phyloP scores from a whole-genome alignment of 2,329 filamentous ascomycete species.

The Cryoendolithus antarcticus region DNA sequence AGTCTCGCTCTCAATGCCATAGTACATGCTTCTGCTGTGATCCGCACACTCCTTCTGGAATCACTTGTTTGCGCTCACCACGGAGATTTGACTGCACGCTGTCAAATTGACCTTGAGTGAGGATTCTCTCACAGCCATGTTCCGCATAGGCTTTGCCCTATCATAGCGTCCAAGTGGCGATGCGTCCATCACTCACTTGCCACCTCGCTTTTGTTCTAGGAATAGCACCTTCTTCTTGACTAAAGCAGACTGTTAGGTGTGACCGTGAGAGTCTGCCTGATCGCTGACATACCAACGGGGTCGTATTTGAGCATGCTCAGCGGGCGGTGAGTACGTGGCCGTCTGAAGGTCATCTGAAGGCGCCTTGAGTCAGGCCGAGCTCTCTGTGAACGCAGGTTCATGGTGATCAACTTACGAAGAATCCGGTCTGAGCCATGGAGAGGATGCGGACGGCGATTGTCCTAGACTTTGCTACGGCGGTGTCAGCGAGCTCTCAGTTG shows the following conservation, averaged over 20 bases:
- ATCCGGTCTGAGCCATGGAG: constrained; percentile 98
- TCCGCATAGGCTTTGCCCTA: too few relatives aligned
- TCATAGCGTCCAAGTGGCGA: too few relatives aligned
- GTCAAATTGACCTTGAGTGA: too few relatives aligned
- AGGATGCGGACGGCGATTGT: constrained; percentile 86
- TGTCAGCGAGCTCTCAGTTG: constrained; percentile 1
- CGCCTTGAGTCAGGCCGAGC: too few relatives aligned
- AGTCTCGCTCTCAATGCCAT: too few relatives aligned
- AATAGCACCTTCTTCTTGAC: constrained; percentile 94
- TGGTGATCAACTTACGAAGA: constrained; percentile 42
- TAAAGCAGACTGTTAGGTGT: constrained; percentile 23
- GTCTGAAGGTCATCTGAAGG: constrained; percentile 49
- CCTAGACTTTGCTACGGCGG: constrained; percentile 64
- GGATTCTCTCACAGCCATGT: too few relatives aligned
- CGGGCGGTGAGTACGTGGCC: constrained; percentile 67
- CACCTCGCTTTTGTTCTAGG: constrained; percentile 77
- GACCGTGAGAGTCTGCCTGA: too few relatives aligned
- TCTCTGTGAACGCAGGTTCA: too few relatives aligned
- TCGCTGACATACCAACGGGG: constrained; percentile 60
- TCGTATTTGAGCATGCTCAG: constrained; percentile 99
- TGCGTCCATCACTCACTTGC: constrained; percentile 19
- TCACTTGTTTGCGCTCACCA: too few relatives aligned
- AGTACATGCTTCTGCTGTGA: too few relatives aligned
- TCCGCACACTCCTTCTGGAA: too few relatives aligned
- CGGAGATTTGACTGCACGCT: too few relatives aligned